phyloP scores from a whole-genome alignment of 2,329 filamentous ascomycete genomes.

The Aspergillus sp. region DNA sequence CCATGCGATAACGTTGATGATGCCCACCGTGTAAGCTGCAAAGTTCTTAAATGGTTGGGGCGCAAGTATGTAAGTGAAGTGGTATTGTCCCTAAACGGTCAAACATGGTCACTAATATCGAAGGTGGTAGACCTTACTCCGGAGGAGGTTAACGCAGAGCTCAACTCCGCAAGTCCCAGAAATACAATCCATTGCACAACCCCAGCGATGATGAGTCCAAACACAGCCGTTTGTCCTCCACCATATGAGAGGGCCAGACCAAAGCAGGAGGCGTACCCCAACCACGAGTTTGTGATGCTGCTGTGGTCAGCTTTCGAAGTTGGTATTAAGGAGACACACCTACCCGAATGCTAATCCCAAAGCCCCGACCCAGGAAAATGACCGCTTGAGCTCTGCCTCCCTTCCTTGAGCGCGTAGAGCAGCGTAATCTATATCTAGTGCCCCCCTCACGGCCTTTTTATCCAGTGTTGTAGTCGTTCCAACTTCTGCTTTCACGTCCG shows the following conservation, averaged over 20 bases:
- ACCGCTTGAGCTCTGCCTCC: constrained; percentile 7
- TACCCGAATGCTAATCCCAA: constrained; percentile 21
- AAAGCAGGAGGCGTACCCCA: constrained; percentile 16
- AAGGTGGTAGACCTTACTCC: neutral
- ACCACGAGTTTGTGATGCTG: constrained; percentile 20
- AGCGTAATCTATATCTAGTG: constrained; percentile 1
- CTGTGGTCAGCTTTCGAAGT: neutral
- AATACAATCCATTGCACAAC: constrained; percentile 17
- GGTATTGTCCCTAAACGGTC: constrained; percentile 18
- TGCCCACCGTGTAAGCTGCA: constrained; percentile 18
- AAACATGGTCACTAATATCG: neutral
- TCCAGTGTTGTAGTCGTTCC: too few relatives aligned
- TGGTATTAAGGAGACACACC: neutral
- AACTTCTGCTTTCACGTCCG: too few relatives aligned
- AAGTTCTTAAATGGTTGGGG: constrained; percentile 15
- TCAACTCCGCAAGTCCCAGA: constrained; percentile 9
- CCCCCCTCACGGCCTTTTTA: too few relatives aligned
- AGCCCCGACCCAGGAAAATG: constrained; percentile 18
- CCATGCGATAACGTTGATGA: constrained; percentile 20
- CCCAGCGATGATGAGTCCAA: constrained; percentile 14
- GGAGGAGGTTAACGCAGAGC: constrained; percentile 9
- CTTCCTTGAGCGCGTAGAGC: constrained; percentile 6
- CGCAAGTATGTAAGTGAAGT: constrained; percentile 22
- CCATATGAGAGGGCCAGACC: constrained; percentile 18
- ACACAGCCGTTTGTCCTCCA: constrained; percentile 16